phyloP scores from a whole-genome alignment of 2,329 filamentous ascomycete species.

The Nemania bipapillata region DNA sequence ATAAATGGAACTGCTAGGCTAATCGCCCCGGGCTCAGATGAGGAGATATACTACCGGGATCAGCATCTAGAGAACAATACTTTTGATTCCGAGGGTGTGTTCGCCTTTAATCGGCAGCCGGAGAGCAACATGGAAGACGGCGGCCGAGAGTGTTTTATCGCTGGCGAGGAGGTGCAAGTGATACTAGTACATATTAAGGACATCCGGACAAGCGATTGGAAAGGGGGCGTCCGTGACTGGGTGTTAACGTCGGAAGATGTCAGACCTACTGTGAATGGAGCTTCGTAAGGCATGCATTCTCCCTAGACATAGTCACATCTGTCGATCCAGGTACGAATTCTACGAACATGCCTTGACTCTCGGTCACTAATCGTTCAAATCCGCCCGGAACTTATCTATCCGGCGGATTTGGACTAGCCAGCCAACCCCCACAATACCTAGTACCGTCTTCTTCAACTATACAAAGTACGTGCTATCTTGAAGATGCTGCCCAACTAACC shows the following conservation, averaged over 20 bases:
- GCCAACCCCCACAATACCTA: background rate
- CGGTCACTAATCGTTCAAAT: background rate
- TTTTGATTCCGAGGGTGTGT: slow-evolving; percentile 71
- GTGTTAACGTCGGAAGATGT: slow-evolving; percentile 51
- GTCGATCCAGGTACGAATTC: background rate
- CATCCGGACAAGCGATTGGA: slow-evolving; percentile 92
- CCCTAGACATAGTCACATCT: background rate
- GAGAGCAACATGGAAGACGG: slow-evolving; percentile 59
- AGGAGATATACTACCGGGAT: slow-evolving; percentile 85
- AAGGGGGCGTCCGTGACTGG: slow-evolving; percentile 89
- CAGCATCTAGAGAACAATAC: slow-evolving; percentile 93
- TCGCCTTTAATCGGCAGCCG: slow-evolving; percentile 54
- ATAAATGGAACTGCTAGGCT: slow-evolving; percentile 89
- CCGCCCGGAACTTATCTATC: background rate
- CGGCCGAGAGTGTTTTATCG: slow-evolving; percentile 74
- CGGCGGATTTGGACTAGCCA: background rate
- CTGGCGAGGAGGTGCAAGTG: slow-evolving; percentile 84
- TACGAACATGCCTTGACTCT: background rate
- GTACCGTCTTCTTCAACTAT: background rate
- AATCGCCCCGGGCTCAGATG: slow-evolving; percentile 76
- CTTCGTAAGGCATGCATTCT: slow-evolving; percentile 11
- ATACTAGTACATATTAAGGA: slow-evolving; percentile 86
- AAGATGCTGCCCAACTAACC: background rate
- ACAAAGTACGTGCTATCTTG: background rate
- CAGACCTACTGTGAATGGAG: slow-evolving; percentile 26